phyloP scores from a whole-genome alignment of 1,284 basidiomycete species.

The Dichomitus squalens region DNA sequence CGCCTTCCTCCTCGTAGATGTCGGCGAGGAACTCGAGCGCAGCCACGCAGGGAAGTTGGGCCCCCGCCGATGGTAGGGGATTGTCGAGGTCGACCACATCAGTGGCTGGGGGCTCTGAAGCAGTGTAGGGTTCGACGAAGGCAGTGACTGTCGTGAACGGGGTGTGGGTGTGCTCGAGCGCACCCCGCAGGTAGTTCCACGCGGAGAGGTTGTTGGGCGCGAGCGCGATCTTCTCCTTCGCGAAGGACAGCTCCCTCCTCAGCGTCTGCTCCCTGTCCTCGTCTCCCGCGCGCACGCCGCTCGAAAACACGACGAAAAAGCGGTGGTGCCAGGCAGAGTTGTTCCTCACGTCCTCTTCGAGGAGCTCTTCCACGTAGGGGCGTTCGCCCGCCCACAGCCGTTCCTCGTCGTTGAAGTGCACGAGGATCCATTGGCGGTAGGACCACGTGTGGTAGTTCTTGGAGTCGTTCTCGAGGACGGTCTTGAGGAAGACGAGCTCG shows the following conservation, averaged over 20 bases:
- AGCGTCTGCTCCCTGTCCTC: conserved; percentile 58
- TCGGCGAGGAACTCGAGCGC: conserved; percentile 91
- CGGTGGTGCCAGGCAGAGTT: conserved; percentile 99
- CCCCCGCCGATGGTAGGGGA: conserved; percentile 64
- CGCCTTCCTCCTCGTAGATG: conserved; percentile 61
- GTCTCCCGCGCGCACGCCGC: conserved; percentile 60
- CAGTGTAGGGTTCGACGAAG: conserved; percentile 71
- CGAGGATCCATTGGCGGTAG: conserved; percentile 89
- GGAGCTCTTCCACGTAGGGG: conserved; percentile 75
- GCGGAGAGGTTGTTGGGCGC: conserved; percentile 91
- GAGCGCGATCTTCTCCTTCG: conserved; percentile 79
- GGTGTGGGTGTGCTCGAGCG: conserved; percentile 60
- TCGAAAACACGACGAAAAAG: conserved; percentile 88
- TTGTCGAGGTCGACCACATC: conserved; percentile 73
- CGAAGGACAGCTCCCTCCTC: conserved; percentile 70
- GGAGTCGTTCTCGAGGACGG: conserved; percentile 69
- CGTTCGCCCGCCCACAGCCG: conserved; percentile 79
- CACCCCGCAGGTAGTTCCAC: conserved; percentile 92
- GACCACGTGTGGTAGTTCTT: conserved; percentile 99
- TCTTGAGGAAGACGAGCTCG: conserved; percentile 82
- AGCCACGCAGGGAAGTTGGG: conserved; percentile 72
- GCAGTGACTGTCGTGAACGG: conserved; percentile 57
- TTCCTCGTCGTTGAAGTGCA: conserved; percentile 71
- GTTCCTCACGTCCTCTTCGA: conserved; percentile 85
- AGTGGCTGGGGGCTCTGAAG: conserved; percentile 29